Conservation (phyloP, 345 rosid species). For the Eucalyptus regnans region DNA sequence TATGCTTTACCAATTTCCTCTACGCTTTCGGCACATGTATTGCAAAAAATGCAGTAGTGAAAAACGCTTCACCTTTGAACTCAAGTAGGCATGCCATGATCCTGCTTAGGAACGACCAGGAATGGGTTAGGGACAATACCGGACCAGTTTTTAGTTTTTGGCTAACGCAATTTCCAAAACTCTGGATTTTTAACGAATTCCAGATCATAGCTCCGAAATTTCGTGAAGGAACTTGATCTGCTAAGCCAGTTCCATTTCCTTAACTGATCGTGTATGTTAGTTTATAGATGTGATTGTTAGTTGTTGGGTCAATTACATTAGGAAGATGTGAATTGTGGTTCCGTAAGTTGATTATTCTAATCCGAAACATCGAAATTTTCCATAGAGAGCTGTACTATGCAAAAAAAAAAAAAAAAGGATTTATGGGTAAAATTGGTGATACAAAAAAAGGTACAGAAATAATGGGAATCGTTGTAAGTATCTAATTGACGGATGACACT, state of each 20-base stretch:
- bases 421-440: neutral
- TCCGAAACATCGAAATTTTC: neutral
- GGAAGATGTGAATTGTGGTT: neutral
- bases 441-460: fast-evolving
- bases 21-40: neutral
- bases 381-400: neutral
- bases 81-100: neutral
- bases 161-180: neutral
- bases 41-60: neutral
- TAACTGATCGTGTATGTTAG: neutral
- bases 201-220: neutral
- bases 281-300: neutral
- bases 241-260: neutral
- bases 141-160: neutral
- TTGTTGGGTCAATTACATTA: neutral
- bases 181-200: neutral
- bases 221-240: neutral
- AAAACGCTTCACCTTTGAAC: neutral
- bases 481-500: neutral
- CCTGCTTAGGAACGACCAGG: neutral
- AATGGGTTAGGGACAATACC: neutral
- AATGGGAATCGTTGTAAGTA: fast-evolving
- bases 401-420: fast-evolving
- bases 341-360: neutral
- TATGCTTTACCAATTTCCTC: neutral